Percentiles rank a stretch among this genome's conserved stretches.
Evolutionary conservation across 352 stramenopile genomes (phyloP).

Genomic region (Globisporangium recalcitrans): DNA sequence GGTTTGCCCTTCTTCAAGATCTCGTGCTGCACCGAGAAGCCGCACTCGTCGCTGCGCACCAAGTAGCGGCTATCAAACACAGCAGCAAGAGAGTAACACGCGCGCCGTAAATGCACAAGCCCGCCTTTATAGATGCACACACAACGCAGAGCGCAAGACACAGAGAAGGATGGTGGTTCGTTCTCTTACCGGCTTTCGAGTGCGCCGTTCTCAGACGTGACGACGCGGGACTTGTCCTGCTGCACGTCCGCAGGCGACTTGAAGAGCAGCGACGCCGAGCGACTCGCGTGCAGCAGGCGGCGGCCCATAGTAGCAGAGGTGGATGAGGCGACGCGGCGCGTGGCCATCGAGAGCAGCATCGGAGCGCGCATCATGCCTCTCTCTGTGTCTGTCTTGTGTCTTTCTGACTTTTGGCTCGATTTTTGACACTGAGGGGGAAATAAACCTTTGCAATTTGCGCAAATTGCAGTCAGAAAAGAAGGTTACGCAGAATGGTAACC

Average conservation of each 20-base stretch:
- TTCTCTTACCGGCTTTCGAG: slow-evolving; percentile 49
- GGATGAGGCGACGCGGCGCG: not conserved
- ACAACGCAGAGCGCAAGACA: not conserved
- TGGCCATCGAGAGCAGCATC: slow-evolving; percentile 1
- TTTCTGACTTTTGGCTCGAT: not conserved
- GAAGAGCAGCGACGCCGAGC: slow-evolving; percentile 39
- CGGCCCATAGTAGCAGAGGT: not conserved
- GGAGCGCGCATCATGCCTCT: not conserved
- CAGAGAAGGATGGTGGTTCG: not conserved
- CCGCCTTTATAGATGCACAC: not conserved
- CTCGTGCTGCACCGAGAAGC: slow-evolving; percentile 78
- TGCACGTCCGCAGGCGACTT: slow-evolving; percentile 47
- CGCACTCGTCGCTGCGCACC: slow-evolving; percentile 60
- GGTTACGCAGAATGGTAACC: not conserved
- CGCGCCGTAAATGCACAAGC: not conserved
- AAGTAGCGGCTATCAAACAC: slow-evolving; percentile 43
- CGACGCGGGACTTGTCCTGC: slow-evolving; percentile 20
- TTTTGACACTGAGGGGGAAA: not conserved
- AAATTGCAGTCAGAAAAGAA: not conserved
- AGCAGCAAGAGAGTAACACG: not conserved
- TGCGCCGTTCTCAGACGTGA: slow-evolving; percentile 37
- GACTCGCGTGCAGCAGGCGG: slow-evolving; percentile 39
- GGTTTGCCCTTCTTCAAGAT: slow-evolving; percentile 46
- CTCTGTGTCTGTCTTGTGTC: not conserved
- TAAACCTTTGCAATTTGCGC: not conserved